Evolutionary conservation across 805 yeast genomes (phyloP), one percentile per base, ranked within the genome.

Genomic region (Candida nanaspora): DNA sequence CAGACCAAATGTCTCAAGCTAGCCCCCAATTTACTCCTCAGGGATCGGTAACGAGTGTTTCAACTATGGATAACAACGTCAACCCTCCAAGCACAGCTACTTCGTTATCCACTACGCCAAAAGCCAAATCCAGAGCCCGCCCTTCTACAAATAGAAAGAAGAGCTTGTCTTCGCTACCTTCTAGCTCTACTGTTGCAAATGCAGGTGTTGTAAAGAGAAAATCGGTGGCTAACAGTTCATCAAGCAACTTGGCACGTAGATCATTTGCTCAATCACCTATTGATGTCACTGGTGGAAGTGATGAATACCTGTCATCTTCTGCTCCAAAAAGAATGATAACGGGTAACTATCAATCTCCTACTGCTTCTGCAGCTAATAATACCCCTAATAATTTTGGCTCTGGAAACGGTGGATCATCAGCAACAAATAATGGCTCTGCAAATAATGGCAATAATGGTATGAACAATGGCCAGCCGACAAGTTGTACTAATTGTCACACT

Each of bases 401-500:
- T 7, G 14, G 19, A 37, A 31, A 19, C n/a, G 19, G 29, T 10
- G 31, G 21, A n/a, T 19, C 21, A 7, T 23, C 27, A 15, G 23
- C 15, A 20, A 6, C 32, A 8, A 15, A 14, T n/a, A n/a, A n/a
- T n/a, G 32, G 32, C n/a, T 29, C 32, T 10, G 16, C 7, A 14
- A 32, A 32, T 10, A 21, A 32, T 33, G 22, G 22, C 4, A 22
- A n/a, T 15, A 33, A 23, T n/a, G 8, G 5, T 21, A 22, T 14
- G 6, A 21, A 14, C 11, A 15, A 15, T 26, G 25, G 19, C 4
- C 41, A 11, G 26, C 33, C 39, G 42, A 32, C 22, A 37, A 27
- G 39, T 5, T 91, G 98, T 62, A 80, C 91, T 15, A 91, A 91
- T 62, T 91, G 98, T 62, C 81, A 83, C 53, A 91, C 98, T 0